Evolutionary conservation across 768 basidiomycete species (phyloP).

Genomic region (Kockovaella imperatae): DNA sequence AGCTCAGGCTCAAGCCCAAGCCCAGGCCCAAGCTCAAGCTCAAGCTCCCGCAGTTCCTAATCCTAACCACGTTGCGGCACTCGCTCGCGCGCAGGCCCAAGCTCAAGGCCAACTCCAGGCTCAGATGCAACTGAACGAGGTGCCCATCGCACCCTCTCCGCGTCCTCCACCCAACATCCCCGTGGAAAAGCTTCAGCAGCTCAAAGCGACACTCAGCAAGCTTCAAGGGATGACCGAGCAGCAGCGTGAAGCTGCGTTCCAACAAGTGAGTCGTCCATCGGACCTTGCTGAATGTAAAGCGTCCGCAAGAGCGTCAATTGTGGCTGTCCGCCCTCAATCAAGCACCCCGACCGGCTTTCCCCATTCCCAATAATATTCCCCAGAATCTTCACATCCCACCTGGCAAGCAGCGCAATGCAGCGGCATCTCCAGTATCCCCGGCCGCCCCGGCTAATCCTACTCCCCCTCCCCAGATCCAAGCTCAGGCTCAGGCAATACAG

Average conservation of each 20-base stretch:
- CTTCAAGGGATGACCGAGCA: slow-evolving; percentile 17
- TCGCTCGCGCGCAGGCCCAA: neutral
- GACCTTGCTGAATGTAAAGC: neutral
- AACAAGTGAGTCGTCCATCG: slow-evolving; percentile 9
- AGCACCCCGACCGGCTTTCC: slow-evolving; percentile 1
- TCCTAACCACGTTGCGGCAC: no score
- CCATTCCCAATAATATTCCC: slow-evolving; percentile 5
- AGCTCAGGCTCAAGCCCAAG: slow-evolving; percentile 15
- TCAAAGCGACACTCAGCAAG: slow-evolving; percentile 10
- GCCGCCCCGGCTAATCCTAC: neutral
- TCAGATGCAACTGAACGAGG: slow-evolving; percentile 1
- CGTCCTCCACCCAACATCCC: no score
- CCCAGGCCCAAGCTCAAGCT: neutral
- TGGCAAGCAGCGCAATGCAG: slow-evolving; percentile 28
- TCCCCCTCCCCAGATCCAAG: slow-evolving; percentile 1
- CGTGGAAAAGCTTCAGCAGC: slow-evolving; percentile 8
- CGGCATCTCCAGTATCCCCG: slow-evolving; percentile 14
- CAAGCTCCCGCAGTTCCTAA: neutral
- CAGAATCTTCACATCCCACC: slow-evolving; percentile 34
- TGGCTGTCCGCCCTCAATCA: neutral
- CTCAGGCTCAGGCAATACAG: slow-evolving; percentile 5
- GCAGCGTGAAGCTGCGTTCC: slow-evolving; percentile 12
- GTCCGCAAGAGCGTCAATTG: neutral
- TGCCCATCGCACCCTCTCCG: no score
- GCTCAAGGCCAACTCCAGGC: neutral